Percentiles rank a stretch among this genome's conserved stretches.
These are phyloP conservation scores for Rubus idaeus DNA, from an alignment of 306 rosid species.

Conservation along the genomic window DNA sequence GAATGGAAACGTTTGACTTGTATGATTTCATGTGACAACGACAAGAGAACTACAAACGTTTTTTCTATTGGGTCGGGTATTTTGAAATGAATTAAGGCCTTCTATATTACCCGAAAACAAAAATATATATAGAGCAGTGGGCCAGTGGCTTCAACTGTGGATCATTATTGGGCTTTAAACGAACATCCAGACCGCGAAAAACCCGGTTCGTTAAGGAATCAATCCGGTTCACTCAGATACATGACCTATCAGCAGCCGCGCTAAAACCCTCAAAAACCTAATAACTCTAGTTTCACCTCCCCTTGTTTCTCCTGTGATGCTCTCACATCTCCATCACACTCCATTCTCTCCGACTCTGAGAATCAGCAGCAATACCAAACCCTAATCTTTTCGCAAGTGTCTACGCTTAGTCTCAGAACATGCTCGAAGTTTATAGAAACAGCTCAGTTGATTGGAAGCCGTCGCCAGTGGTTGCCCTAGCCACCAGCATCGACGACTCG, in stretches of 20 bases:
- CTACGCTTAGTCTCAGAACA: conserved; percentile 8
- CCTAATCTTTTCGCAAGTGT: neutral
- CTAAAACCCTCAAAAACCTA: conserved; percentile 54
- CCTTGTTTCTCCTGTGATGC: conserved; percentile 26
- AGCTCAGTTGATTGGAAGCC: conserved; percentile 78
- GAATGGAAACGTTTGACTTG: too few species aligned
- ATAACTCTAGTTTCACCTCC: neutral
- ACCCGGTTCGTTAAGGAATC: neutral
- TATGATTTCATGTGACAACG: too few species aligned
- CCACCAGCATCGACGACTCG: conserved; percentile 74
- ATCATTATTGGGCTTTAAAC: neutral
- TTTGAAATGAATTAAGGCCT: too few species aligned
- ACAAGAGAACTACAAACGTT: too few species aligned
- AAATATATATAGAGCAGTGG: neutral
- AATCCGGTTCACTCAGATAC: neutral
- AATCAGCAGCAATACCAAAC: neutral
- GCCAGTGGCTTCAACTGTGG: neutral
- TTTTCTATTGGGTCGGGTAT: too few species aligned
- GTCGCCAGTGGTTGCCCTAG: conserved; percentile 73
- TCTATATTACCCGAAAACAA: too few species aligned
- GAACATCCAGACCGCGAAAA: too few species aligned
- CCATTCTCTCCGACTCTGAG: neutral
- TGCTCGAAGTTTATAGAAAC: conserved; percentile 53
- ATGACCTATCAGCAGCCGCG: conserved; percentile 31
- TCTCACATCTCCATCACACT: neutral